Evolutionary conservation across 208 protist genomes (phyloP).

Genomic region (Blastocrithidia nonstop): DNA sequence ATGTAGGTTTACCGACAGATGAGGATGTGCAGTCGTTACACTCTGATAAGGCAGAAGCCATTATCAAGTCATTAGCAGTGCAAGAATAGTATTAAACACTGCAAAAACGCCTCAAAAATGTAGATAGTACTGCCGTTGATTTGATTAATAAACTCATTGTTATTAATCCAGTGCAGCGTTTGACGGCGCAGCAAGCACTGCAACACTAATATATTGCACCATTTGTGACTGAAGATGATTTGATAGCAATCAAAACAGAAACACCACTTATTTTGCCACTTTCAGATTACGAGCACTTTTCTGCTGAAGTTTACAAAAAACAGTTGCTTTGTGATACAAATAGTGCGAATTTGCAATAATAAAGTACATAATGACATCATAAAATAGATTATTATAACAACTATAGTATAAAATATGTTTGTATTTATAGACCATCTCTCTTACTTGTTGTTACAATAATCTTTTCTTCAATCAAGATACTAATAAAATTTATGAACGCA

Average conservation of each 20-base stretch:
- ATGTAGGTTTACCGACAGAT: conserved; percentile 68
- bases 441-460: too few relatives aligned
- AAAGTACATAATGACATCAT: too few relatives aligned
- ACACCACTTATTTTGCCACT: conserved; percentile 38
- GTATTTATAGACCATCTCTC: too few relatives aligned
- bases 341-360: too few relatives aligned
- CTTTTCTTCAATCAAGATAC: too few relatives aligned
- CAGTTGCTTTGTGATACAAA: conserved; percentile 12
- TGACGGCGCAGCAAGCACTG: conserved; percentile 73
- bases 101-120: conserved; percentile 47
- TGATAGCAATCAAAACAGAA: too few relatives aligned
- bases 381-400: too few relatives aligned
- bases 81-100: conserved; percentile 22
- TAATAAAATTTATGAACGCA: too few relatives aligned
- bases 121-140: conserved; percentile 66
- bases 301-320: conserved; percentile 52
- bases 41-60: conserved; percentile 72
- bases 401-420: too few relatives aligned
- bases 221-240: conserved; percentile 35
- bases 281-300: conserved; percentile 39
- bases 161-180: conserved; percentile 74
- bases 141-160: conserved; percentile 72
- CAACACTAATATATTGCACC: conserved; percentile 77
- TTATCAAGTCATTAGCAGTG: conserved; percentile 68
- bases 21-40: conserved; percentile 84